Percentiles rank a stretch among this genome's conserved stretches.
phyloP scores from a whole-genome alignment of 2,329 filamentous ascomycete species.

The Balansia obtecta region DNA sequence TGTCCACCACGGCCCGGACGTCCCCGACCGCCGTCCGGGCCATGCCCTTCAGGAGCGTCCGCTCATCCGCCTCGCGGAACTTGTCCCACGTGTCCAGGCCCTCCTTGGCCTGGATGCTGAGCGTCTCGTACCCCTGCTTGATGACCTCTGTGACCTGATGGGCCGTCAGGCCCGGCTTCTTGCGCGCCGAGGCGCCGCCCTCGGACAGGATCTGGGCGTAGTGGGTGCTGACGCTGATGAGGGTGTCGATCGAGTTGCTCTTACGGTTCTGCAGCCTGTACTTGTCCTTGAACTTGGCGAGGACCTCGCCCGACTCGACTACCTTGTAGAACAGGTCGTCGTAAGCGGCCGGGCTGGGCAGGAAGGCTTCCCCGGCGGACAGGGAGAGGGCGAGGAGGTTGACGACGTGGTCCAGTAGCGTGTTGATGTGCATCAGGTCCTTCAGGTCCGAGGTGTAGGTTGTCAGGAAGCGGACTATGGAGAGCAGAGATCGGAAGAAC shows the following conservation, averaged over 20 bases:
- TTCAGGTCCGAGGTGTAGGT: slow-evolving; percentile 74
- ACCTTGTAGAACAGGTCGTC: slow-evolving; percentile 98
- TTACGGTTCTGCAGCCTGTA: slow-evolving; percentile 49
- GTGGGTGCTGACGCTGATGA: slow-evolving; percentile 72
- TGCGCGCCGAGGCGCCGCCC: slow-evolving; percentile 25
- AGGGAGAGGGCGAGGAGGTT: slow-evolving; percentile 76
- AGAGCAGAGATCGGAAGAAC: slow-evolving; percentile 79
- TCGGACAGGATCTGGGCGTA: slow-evolving; percentile 73
- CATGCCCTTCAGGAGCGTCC: slow-evolving; percentile 75
- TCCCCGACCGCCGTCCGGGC: slow-evolving; percentile 62
- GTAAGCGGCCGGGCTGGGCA: slow-evolving; percentile 77
- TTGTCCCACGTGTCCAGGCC: slow-evolving; percentile 75
- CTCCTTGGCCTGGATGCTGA: slow-evolving; percentile 82
- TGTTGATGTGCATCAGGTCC: slow-evolving; percentile 53
- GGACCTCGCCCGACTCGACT: slow-evolving; percentile 76
- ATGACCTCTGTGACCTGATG: slow-evolving; percentile 82
- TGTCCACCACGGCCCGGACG: slow-evolving; percentile 38
- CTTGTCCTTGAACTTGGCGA: slow-evolving; percentile 69
- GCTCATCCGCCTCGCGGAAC: slow-evolving; percentile 79
- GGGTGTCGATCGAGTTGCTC: slow-evolving; percentile 66
- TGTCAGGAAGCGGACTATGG: slow-evolving; percentile 79
- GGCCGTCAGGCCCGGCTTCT: slow-evolving; percentile 59
- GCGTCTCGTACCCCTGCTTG: slow-evolving; percentile 89
- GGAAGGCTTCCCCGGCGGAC: slow-evolving; percentile 77
- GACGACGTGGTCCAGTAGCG: slow-evolving; percentile 64